A percentile compares a stretch with the other conserved stretches of the same genome.
phyloP scores from a whole-genome alignment of 2,329 filamentous ascomycete genomes.

The Parasarocladium wereldwijsianum region DNA sequence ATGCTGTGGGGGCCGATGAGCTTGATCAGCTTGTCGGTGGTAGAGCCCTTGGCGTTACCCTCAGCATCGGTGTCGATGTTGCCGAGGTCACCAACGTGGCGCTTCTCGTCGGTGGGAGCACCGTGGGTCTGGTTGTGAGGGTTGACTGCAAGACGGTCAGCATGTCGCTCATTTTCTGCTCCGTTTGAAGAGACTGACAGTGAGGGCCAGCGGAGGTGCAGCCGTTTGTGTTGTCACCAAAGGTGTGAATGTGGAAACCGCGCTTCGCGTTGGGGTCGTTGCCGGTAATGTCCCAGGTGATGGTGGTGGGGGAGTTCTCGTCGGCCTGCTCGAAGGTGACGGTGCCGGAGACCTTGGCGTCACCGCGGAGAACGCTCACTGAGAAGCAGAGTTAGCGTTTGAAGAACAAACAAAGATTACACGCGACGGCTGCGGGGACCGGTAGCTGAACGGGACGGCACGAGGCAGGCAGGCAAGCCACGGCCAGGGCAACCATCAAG shows the following conservation, averaged over 20 bases:
- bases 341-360: conserved; percentile 88
- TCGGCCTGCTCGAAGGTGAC: conserved; percentile 87
- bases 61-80: conserved; percentile 93
- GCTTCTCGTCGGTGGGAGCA: conserved; percentile 64
- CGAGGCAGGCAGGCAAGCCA: too few relatives aligned
- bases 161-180: not conserved
- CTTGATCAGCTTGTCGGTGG: conserved; percentile 76
- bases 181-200: conserved; percentile 51
- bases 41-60: conserved; percentile 74
- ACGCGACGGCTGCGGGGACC: not conserved
- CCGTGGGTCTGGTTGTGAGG: conserved; percentile 86
- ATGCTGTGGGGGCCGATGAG: conserved; percentile 92
- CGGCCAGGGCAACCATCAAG: conserved; percentile 3
- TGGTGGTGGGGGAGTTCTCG: conserved; percentile 68
- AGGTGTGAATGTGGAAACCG: conserved; percentile 97
- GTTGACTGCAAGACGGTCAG: conserved; percentile 54
- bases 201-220: conserved; percentile 97
- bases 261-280: conserved; percentile 91
- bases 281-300: conserved; percentile 86
- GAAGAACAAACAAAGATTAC: not conserved
- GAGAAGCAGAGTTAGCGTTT: conserved; percentile 9
- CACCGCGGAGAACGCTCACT: conserved; percentile 97
- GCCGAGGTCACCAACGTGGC: conserved; percentile 94
- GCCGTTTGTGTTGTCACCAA: conserved; percentile 99
- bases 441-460: not conserved